Percentiles rank a stretch among this genome's conserved stretches.
Evolutionary conservation across 2,329 filamentous ascomycete species (phyloP).

Genomic region (Penicillium sp.): DNA sequence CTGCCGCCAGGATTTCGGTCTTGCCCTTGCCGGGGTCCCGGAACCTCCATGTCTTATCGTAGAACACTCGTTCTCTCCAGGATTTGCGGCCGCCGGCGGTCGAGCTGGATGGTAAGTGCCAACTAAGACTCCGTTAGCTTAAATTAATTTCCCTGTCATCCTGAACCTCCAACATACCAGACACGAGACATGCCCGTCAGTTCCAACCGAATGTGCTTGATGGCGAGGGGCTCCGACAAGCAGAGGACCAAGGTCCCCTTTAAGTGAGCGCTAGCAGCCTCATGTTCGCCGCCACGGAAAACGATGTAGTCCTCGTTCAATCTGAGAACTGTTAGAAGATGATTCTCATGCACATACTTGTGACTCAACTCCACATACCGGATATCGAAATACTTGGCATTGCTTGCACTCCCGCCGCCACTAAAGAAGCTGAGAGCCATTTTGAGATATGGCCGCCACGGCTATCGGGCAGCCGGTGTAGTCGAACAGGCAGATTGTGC

Average conservation of each 20-base stretch:
- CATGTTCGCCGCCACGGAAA: conserved; percentile 71
- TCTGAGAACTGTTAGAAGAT: conserved; percentile 46
- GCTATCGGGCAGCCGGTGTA: conserved; percentile 16
- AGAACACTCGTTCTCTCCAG: conserved; percentile 53
- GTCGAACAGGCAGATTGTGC: not conserved
- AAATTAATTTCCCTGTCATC: not conserved
- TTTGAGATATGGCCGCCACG: conserved; percentile 19
- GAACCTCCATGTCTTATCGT: conserved; percentile 72
- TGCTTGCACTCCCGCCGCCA: conserved; percentile 42
- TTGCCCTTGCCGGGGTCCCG: conserved; percentile 52
- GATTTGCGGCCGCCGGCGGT: conserved; percentile 38
- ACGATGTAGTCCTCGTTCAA: conserved; percentile 78
- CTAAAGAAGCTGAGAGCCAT: conserved; percentile 51
- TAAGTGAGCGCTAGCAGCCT: conserved; percentile 72
- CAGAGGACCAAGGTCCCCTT: conserved; percentile 74
- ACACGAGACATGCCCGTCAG: conserved; percentile 69
- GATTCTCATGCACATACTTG: not conserved
- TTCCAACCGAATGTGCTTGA: conserved; percentile 72
- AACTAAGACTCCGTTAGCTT: conserved; percentile 20
- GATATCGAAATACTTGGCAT: conserved; percentile 53
- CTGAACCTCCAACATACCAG: conserved; percentile 54
- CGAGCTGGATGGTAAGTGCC: conserved; percentile 39
- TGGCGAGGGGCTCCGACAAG: conserved; percentile 65
- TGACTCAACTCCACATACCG: conserved; percentile 33
- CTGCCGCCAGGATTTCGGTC: conserved; percentile 62